Evolutionary conservation across 2,329 filamentous ascomycete genomes (phyloP), one percentile per base, ranked within the genome.

Genomic region (Cladosporium oxysporum): DNA sequence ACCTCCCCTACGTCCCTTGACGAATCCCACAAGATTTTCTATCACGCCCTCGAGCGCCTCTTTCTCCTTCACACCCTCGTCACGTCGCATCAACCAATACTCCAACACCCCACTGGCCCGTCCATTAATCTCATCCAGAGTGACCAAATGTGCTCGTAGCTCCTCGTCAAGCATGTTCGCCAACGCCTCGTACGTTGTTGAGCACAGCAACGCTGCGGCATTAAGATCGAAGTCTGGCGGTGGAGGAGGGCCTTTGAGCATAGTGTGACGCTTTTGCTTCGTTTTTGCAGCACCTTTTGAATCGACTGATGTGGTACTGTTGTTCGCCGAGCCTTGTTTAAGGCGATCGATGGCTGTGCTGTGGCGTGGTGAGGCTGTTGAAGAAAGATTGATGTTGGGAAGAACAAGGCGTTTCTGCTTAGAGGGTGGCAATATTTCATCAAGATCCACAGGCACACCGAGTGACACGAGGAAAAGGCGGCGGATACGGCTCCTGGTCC

Each of bases 401-500:
- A 99, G 85, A 5, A 99, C 86, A 21, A 99, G 88, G 77, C 98
- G 98, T 85, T 98, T 98, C 78, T 99, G 95, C 79, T 98, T 98
- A 14, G 92, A 96, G 0, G 94, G 93, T 0, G 95, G 95, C 8
- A 99, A 86, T 64, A 99, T 98, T 81, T 99, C 95, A 78, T 99
- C 95, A 0, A 99, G 85, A 74, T 99, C 95, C 53, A 99, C 92
- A 1, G 95, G 95, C 0, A 99, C 95, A 21, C 95, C 95, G 0
- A 99, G 87, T 1, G 93, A 97, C 63, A 99, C 93, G 50, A 99
- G 88, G 77, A 99, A 99, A 29, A 99, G 87, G 31, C 95, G 91
- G 62, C 95, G 89, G 72, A 97, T 99, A 61, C 93, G 91, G 62
- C 93, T 97, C 69, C 95, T 92, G 66, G 97, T 96, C 95, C 95